Base-by-base conservation (phyloP, 306 rosid genomes). In the Coriaria nepalensis region DNA sequence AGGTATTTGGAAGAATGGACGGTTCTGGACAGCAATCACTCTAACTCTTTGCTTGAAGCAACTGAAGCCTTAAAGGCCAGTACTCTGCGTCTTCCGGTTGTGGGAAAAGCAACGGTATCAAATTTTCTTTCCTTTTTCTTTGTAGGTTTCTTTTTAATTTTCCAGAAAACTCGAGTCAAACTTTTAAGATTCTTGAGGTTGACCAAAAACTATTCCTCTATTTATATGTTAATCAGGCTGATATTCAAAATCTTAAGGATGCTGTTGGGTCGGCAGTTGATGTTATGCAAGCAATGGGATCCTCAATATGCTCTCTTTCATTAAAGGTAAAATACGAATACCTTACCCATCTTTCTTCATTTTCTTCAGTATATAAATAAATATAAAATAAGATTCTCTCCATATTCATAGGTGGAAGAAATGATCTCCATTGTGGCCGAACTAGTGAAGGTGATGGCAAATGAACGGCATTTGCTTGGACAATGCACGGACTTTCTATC, bases 1-100 rank as follows among this genome's bases (percentile, higher is more conserved):
- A 57, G 68, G 55, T 72, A 73, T 72, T 70, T 92, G 88, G 99
- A 92, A 74, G 94, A 80, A 47, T 92, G 96, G 99, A 82, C 86
- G 43, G 79, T 77, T 70, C 60, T 92, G 53, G 99, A 92, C 44
- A 68, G 82, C 73, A 94, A 92, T 64, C 99, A 92, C 77, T 75
- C 80, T 45, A 71, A 51, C 61, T 82, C 99, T 66, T 72, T 92
- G 85, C 86, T 79, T 59, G 99, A 96, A 73, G 99, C 96, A 60
- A 92, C 81, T 51, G 93, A 92, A 69, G 94, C 99, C 56, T 82
- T 92, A 83, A 83, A 67, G 64, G 99, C 99, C 75, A 92, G 96
- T 68, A 92, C 84, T 33, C 94, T 92, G 55, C 96, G 99, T 43
- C 93, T 92, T 69, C 99, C 99, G 0, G 78, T 92, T 60, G 81